Evolutionary conservation across 306 rosid species (phyloP).

Genomic region (Cicer bijugum): DNA sequence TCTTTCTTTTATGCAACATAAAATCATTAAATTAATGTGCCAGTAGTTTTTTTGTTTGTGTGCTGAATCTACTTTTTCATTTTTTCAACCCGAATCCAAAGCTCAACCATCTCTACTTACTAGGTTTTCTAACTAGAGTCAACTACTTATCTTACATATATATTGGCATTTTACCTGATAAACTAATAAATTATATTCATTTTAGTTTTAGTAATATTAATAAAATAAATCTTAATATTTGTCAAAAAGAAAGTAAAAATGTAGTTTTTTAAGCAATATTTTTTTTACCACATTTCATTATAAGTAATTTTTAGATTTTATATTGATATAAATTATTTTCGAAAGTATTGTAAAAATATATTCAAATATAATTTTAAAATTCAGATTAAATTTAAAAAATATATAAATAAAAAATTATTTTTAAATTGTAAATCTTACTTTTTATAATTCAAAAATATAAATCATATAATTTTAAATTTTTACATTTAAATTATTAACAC

Average conservation of each 20-base stretch:
- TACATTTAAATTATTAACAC: no score
- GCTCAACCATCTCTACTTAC: constrained; percentile 49
- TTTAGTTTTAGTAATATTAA: not conserved
- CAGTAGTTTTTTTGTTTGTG: constrained; percentile 42
- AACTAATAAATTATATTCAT: not conserved
- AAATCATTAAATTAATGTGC: constrained; percentile 56
- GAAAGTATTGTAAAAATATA: no score
- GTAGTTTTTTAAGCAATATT: no score
- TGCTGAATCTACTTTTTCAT: constrained; percentile 40
- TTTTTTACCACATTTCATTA: no score
- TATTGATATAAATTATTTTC: no score
- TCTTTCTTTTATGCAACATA: constrained; percentile 55
- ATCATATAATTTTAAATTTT: no score
- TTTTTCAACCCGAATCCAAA: constrained; percentile 72
- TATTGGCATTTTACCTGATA: not conserved
- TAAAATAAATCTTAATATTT: not conserved
- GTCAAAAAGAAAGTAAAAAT: not conserved
- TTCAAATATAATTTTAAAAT: no score
- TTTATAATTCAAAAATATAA: no score
- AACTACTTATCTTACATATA: constrained; percentile 45
- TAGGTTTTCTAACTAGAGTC: constrained; percentile 50
- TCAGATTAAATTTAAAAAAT: no score
- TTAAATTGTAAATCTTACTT: no score
- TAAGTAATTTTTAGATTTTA: no score
- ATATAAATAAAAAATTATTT: no score